phyloP scores from a whole-genome alignment of 1,284 basidiomycete species.

The Ceratobasidium sp. region DNA sequence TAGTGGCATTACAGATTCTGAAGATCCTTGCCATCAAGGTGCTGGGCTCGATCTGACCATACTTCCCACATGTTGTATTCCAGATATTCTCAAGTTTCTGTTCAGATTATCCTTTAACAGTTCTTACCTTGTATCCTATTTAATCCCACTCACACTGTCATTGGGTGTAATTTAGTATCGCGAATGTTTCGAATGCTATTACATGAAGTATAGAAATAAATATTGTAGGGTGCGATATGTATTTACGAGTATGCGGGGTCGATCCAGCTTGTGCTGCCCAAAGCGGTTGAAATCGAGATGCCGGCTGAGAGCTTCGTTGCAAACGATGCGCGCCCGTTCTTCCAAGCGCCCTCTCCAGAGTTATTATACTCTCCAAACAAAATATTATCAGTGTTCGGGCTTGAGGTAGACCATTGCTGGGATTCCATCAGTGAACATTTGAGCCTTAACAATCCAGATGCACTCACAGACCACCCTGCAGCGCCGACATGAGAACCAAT shows the following conservation, averaged over 20 bases:
- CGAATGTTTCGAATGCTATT: not conserved
- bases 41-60: conserved; percentile 61
- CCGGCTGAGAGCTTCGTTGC: conserved; percentile 37
- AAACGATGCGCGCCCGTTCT: conserved; percentile 31
- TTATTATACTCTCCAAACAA: conserved; percentile 45
- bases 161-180: not conserved
- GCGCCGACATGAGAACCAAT: conserved; percentile 41
- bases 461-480: conserved; percentile 43
- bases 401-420: conserved; percentile 42
- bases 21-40: conserved; percentile 88
- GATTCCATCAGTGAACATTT: not conserved
- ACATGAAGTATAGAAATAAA: too few relatives aligned
- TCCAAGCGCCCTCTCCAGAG: conserved; percentile 40
- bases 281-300: conserved; percentile 41
- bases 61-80: not conserved
- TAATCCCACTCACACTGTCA: not conserved
- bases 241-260: conserved; percentile 42
- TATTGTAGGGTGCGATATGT: too few relatives aligned
- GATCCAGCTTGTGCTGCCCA: conserved; percentile 45
- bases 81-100: not conserved
- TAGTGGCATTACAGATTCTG: conserved; percentile 66
- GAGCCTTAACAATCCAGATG: not conserved
- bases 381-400: conserved; percentile 43
- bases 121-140: conserved; percentile 8
- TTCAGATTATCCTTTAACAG: not conserved